Base-by-base conservation (phyloP, 2,329 filamentous ascomycete genomes). In the Diaporthe destruens region DNA sequence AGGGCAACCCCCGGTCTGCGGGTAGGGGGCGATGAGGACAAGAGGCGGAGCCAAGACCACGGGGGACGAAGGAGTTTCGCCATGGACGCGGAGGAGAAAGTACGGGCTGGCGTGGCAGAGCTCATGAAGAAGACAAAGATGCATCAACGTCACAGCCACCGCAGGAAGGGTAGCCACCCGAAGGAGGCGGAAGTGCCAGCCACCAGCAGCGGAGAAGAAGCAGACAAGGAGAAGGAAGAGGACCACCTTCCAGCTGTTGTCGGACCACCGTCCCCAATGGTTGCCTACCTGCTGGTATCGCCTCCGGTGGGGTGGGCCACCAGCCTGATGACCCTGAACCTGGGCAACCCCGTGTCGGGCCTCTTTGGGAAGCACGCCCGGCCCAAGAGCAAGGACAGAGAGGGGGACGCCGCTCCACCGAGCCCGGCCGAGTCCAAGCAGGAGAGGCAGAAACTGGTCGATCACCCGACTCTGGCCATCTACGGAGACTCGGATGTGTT, bases 401-500 rank as follows among this genome's bases (percentile, higher is more conserved):
- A 57, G 71, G 65, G 44, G 55, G 39, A 74, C 71, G 55, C 23
- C 0, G n/a, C 44, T 8, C 4, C 44, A 34, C 12, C 54, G 23
- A 6, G 14, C n/a, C 20, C 39, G 42, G 36, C n/a, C 7, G 72
- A 69, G 7, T 14, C 70, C 8, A 71, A 56, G 23, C 36, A 54
- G 59, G 76, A 68, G 39, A 49, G 91, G 71, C 81, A 83, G 67
- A 90, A 92, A 77, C 83, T 93, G 63, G 81, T 89, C 1, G 80
- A 82, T 2, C 86, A 91, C 77, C 85, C 87, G 0, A 92, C 92
- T 0, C 80, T 98, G 44, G 91, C 90, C 0, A 81, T 97, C 0
- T 97, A 91, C 78, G 96, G 95, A 1, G 89, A 92, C 66, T 85
- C 88, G 5, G 95, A 98, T 80, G 82, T 87, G 0, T 97, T 98